A percentile compares a stretch with the other conserved stretches of the same genome.
phyloP scores from a whole-genome alignment of 2,329 filamentous ascomycete species.

The Meredithiella fracta region DNA sequence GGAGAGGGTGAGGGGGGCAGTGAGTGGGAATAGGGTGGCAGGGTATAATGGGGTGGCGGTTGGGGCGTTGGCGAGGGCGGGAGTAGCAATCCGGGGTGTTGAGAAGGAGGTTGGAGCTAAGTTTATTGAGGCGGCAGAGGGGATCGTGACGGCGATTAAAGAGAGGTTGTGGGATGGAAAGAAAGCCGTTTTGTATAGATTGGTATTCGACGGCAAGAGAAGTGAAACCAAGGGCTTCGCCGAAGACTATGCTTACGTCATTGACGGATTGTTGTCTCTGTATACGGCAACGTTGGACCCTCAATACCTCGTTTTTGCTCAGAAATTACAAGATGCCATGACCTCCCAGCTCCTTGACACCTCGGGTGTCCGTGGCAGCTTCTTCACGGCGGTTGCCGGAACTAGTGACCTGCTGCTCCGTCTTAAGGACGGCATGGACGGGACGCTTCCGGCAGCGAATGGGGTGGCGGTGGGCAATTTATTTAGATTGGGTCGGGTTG shows the following conservation, averaged over 20 bases:
- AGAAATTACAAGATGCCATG: constrained; percentile 46
- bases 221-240: constrained; percentile 49
- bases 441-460: constrained; percentile 77
- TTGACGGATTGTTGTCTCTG: constrained; percentile 65
- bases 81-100: constrained; percentile 46
- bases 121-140: constrained; percentile 50
- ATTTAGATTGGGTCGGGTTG: constrained; percentile 57
- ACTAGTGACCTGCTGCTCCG: constrained; percentile 62
- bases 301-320: constrained; percentile 61
- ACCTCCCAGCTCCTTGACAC: constrained; percentile 61
- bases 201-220: constrained; percentile 52
- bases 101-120: constrained; percentile 38
- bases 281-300: constrained; percentile 71
- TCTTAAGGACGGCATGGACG: constrained; percentile 91
- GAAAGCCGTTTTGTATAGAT: constrained; percentile 49
- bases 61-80: constrained; percentile 59
- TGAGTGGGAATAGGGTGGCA: constrained; percentile 79
- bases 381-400: constrained; percentile 52
- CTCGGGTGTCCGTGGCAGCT: constrained; percentile 31
- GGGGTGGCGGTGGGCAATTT: constrained; percentile 74
- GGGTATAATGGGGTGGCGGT: constrained; percentile 84
- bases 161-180: constrained; percentile 53
- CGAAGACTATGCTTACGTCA: constrained; percentile 86
- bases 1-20: constrained; percentile 56
- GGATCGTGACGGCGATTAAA: constrained; percentile 56